A percentile compares a stretch with the other conserved stretches of the same genome.
phyloP scores from a whole-genome alignment of 768 basidiomycete species.

The Zangia roseola region DNA sequence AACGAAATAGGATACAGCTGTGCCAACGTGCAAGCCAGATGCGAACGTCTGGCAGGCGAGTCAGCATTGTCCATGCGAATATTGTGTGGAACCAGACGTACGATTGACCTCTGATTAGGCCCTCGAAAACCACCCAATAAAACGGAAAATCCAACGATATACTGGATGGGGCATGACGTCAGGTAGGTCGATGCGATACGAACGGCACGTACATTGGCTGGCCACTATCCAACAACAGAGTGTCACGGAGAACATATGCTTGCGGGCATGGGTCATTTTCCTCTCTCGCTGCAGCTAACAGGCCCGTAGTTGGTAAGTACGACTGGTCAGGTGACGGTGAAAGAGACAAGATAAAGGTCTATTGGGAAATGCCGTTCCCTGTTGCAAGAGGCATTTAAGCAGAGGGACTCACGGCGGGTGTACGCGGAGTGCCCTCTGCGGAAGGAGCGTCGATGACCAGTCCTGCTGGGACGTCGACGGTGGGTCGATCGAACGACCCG shows the following conservation, averaged over 20 bases:
- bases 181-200: neutral
- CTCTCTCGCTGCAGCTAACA: constrained; percentile 20
- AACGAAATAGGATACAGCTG: constrained; percentile 21
- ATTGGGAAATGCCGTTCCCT: constrained; percentile 9
- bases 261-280: constrained; percentile 5
- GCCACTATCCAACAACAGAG: constrained; percentile 23
- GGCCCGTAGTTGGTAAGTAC: constrained; percentile 22
- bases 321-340: constrained; percentile 8
- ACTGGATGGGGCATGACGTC: constrained; percentile 15
- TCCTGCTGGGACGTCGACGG: neutral
- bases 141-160: constrained; percentile 21
- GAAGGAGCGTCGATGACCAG: neutral
- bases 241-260: constrained; percentile 8
- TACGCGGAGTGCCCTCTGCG: constrained; percentile 13
- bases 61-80: constrained; percentile 10
- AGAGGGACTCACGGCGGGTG: constrained; percentile 27
- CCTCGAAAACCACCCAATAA: constrained; percentile 26
- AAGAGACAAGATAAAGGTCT: constrained; percentile 9
- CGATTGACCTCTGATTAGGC: constrained; percentile 19
- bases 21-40: constrained; percentile 2
- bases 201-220: constrained; percentile 22
- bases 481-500: constrained; percentile 5
- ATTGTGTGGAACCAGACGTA: no score
- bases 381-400: constrained; percentile 12
- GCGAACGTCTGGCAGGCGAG: constrained; percentile 1